Conservation (phyloP, 805 yeast genomes). For the Cyberlindnera xishuangbannaensis region DNA sequence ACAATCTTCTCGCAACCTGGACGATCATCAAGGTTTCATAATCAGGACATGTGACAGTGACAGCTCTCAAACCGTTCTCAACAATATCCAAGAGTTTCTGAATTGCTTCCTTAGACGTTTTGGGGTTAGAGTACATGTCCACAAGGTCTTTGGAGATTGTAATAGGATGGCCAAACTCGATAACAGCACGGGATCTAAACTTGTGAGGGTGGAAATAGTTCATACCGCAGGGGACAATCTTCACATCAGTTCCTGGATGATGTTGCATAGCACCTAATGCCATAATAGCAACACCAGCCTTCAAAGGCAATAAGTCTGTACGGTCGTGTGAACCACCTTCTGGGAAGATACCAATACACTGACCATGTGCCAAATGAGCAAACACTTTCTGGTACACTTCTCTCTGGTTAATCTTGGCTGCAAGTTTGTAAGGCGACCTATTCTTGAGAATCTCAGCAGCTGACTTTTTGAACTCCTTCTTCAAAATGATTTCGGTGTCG, state of each 20-base stretch:
- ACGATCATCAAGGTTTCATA: conserved; percentile 92
- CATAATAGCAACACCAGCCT: conserved; percentile 98
- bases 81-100: conserved; percentile 64
- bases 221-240: conserved; percentile 95
- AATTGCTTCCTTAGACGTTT: conserved; percentile 64
- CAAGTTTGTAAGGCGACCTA: conserved; percentile 62
- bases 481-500: conserved; percentile 63
- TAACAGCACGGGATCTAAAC: conserved; percentile 90
- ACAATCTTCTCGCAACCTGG: conserved; percentile 89
- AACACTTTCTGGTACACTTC: conserved; percentile 80
- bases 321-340: conserved; percentile 99
- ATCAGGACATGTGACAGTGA: conserved; percentile 89
- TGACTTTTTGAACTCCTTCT: conserved; percentile 61
- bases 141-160: conserved; percentile 58
- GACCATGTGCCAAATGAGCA: conserved; percentile 71
- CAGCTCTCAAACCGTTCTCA: conserved; percentile 75
- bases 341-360: conserved; percentile 90
- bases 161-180: conserved; percentile 91
- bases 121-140: conserved; percentile 55
- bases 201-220: conserved; percentile 95
- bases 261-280: conserved; percentile 89
- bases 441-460: conserved; percentile 38
- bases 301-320: conserved; percentile 82
- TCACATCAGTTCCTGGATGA: conserved; percentile 69
- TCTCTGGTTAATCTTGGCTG: conserved; percentile 81